Base-by-base conservation (phyloP, 306 rosid genomes). In the Inga laurina region DNA sequence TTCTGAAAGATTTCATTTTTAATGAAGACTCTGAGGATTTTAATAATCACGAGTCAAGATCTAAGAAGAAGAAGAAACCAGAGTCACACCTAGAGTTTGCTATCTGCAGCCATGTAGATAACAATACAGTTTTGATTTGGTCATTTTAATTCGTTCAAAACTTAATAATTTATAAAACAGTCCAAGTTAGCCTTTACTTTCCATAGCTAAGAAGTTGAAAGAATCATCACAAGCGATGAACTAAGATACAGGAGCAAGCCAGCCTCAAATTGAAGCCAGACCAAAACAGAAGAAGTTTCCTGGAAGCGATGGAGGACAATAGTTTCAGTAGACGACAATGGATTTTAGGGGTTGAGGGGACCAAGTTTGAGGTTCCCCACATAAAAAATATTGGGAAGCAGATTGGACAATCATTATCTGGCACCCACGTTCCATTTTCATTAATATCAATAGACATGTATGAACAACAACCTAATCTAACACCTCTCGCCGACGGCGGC, bases 321-420 rank as follows among this genome's bases (percentile, higher is more conserved):
- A 22, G 57, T 41, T 71, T 70, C 54, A 76, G 64, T 4, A 57
- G 64, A 82, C 72, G 48, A 72, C 54, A 74, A 10, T 1, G 80
- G n/a, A 76, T 61, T 76, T 45, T 32, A 34, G 70, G n/a, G 71
- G 66, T 3, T 19, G 85, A 80, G 86, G 90, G 89, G 90, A 75
- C 82, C 89, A 81, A 80, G 59, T 45, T 74, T 39, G 67, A 67
- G 79, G 69, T 66, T 81, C 82, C 82, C 78, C 82, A 78, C 35
- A 59, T 61, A 56, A 8, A 73, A 83, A 77, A 74, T 61, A 74
- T 77, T 56, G 65, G 46, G 82, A 45, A 81, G 49, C 67, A 54
- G 10, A 79, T 37, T 52, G 59, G 83, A 79, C 81, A 84, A 68
- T 81, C 43, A 81, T 84, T 30, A 78, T 51, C 77, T 78, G 80